Evolutionary conservation across 1,284 basidiomycete species (phyloP).

Genomic region (Xanthoconium separans): DNA sequence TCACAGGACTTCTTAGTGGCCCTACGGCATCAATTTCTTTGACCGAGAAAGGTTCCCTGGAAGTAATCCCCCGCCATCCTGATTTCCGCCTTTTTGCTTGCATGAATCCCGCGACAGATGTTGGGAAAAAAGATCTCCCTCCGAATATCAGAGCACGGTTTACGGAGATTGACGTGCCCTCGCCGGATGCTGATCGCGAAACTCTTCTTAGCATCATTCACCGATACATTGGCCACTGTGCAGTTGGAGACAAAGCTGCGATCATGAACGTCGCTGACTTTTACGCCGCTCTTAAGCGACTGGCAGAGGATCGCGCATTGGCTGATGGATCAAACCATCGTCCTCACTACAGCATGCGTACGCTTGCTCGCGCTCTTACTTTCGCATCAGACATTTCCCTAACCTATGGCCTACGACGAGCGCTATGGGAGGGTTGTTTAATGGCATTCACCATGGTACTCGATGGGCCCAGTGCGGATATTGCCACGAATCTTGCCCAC

Average conservation of each 20-base stretch:
- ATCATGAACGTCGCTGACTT: constrained; percentile 93
- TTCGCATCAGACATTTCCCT: constrained; percentile 86
- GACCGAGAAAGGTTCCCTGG: constrained; percentile 91
- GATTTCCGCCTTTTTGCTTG: constrained; percentile 98
- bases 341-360: constrained; percentile 99
- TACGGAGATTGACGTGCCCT: constrained; percentile 93
- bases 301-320: constrained; percentile 79
- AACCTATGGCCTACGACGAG: constrained; percentile 80
- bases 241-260: constrained; percentile 84
- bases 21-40: constrained; percentile 87
- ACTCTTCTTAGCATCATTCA: constrained; percentile 86
- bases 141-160: constrained; percentile 89
- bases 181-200: constrained; percentile 91
- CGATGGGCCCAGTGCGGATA: constrained; percentile 69
- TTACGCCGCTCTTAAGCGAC: constrained; percentile 81
- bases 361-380: constrained; percentile 87
- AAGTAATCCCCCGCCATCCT: constrained; percentile 88
- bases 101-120: constrained; percentile 99
- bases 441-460: constrained; percentile 99
- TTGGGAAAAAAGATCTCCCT: constrained; percentile 97
- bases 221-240: constrained; percentile 87
- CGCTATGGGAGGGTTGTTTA: constrained; percentile 93
- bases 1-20: constrained; percentile 85
- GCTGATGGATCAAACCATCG: constrained; percentile 93
- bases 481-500: constrained; percentile 72